Percentiles rank a stretch among this genome's conserved stretches.
Conservation (phyloP, 2,329 filamentous ascomycete genomes). For the Apiospora hydei region DNA sequence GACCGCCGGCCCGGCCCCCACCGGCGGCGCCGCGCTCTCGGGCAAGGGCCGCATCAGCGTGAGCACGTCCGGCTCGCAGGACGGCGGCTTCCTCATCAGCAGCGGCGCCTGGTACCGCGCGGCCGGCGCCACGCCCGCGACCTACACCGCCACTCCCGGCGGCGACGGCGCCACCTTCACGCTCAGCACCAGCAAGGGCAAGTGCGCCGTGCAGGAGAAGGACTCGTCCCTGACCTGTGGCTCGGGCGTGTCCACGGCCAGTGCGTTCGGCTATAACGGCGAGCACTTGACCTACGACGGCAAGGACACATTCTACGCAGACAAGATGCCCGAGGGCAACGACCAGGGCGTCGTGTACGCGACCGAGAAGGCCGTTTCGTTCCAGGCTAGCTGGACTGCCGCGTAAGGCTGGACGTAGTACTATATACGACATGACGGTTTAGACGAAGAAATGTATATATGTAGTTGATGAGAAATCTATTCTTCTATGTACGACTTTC, state of each 20-base stretch:
- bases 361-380: not conserved
- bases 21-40: slow-evolving; percentile 2
- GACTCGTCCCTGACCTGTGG: slow-evolving; percentile 16
- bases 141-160: slow-evolving; percentile 16
- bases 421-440: not conserved
- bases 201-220: slow-evolving; percentile 20
- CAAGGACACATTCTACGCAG: slow-evolving; percentile 13
- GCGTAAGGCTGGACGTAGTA: not conserved
- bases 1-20: not conserved
- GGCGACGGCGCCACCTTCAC: slow-evolving; percentile 18
- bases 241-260: not conserved
- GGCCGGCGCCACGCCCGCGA: slow-evolving; percentile 21
- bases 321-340: not conserved
- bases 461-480: not conserved
- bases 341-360: slow-evolving; percentile 17
- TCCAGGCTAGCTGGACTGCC: slow-evolving; percentile 18
- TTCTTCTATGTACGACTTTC: not conserved
- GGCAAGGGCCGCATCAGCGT: slow-evolving; percentile 21
- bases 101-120: slow-evolving; percentile 17
- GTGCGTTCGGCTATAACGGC: slow-evolving; percentile 13
- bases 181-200: slow-evolving; percentile 23
- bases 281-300: slow-evolving; percentile 7
- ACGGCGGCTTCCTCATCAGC: slow-evolving; percentile 24
- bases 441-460: not conserved
- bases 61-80: not conserved